Evolutionary conservation across 2,329 filamentous ascomycete species (phyloP), one percentile per base, ranked within the genome.

Genomic region (Setomelanomma holmii): DNA sequence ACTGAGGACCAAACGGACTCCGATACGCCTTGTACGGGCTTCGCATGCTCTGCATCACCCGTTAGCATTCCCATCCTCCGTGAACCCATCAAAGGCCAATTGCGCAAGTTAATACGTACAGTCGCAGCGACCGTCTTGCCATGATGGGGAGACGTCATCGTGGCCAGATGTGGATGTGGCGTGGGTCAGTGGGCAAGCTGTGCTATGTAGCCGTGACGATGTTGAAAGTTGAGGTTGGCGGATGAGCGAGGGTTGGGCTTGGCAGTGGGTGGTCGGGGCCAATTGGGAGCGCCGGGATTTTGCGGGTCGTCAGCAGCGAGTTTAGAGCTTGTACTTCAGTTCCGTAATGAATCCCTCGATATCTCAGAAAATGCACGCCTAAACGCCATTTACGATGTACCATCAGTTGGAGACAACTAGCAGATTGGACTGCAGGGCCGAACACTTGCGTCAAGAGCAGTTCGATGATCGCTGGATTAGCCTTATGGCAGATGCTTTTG

Each of bases 1-100:
- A 87, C 84, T 83, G 79, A 55, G 84, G 84, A 49, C 81, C 84
- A 68, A 82, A 85, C 50, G 80, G 80, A 70, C 82, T 84, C 73
- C 78, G 74, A 74, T 83, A 85, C 55, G 80, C 77, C 68, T 79
- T 73, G 73, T 80, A 79, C 27, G 66, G 64, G 48, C 68, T 69
- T 19, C 76, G 69, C 55, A 62, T 58, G 58, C 61, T 64, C 68
- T 71, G 42, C 40, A 20, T 17, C 27, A n/a, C 5, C 4, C 1
- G 41, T 69, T 54, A 69, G 67, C 66, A 27, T 39, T 42, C 50
- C 38, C 20, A 16, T 40, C 24, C 38, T 44, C 40, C 11, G 17
- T 42, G 27, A 14, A 14, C 17, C 23, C 27, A 46, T 20, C 30
- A 34, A 35, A 42, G 38, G 34, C 43, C 63, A 60, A 60, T 60